These are phyloP conservation scores for Chaetomium olivaceum DNA, from an alignment of 2,329 filamentous ascomycete species.

Conservation along the genomic window DNA sequence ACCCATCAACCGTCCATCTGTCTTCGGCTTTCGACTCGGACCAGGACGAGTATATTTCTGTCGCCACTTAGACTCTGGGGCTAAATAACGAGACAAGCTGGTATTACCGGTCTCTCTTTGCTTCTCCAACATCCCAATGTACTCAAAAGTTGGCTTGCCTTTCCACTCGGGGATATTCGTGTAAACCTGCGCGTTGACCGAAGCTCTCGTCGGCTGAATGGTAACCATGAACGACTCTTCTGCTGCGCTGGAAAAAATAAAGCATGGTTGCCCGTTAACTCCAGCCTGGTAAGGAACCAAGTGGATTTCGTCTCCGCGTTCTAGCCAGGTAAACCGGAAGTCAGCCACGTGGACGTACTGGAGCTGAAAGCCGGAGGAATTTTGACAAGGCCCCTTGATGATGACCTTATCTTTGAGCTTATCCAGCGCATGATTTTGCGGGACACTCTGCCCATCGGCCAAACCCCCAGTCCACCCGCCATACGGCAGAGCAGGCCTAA, in stretches of 20 bases:
- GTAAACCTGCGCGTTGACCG: slow-evolving; percentile 5
- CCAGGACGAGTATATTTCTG: too few species aligned
- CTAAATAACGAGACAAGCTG: not conserved
- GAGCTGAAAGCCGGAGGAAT: not conserved
- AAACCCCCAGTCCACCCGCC: too few species aligned
- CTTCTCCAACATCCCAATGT: slow-evolving; percentile 1
- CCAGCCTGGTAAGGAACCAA: not conserved
- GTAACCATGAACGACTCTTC: not conserved
- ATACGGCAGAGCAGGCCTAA: not conserved
- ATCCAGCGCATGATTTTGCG: not conserved
- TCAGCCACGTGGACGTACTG: slow-evolving; percentile 2
- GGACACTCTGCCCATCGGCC: not conserved
- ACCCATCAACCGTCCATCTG: slow-evolving; percentile 17
- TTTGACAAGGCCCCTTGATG: not conserved
- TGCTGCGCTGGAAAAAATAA: not conserved
- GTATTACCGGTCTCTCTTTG: not conserved
- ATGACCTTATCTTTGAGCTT: slow-evolving; percentile 2
- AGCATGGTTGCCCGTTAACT: not conserved
- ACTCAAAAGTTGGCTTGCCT: slow-evolving; percentile 11
- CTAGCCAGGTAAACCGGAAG: not conserved
- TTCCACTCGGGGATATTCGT: slow-evolving; percentile 14
- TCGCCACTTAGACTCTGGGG: too few species aligned
- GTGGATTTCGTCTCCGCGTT: slow-evolving; percentile 4
- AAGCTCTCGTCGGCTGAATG: not conserved
- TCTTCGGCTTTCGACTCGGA: slow-evolving; percentile 5